These are phyloP conservation scores for Silene uniflora DNA, from an alignment of 148 eudicot genomes.

Conservation along the genomic window DNA sequence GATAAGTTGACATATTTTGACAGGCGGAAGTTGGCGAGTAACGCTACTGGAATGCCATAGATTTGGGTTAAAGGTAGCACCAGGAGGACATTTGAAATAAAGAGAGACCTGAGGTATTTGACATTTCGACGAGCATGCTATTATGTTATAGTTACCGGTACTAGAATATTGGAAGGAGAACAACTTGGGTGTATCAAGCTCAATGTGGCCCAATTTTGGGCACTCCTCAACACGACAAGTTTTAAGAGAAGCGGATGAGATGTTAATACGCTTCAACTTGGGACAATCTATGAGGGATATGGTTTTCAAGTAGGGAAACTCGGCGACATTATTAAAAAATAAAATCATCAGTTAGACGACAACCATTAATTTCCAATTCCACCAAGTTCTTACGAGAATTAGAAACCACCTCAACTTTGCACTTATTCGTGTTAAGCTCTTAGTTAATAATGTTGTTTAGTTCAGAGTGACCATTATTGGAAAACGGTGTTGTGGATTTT, in stretches of 20 bases:
- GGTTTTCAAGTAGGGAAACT: neutral
- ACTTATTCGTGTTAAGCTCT: neutral
- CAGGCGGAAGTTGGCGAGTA: neutral
- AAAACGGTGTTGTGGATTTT: too few relatives aligned
- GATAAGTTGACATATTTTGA: neutral
- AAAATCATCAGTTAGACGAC: neutral
- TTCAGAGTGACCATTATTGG: too few relatives aligned
- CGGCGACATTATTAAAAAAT: neutral
- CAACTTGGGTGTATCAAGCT: too few relatives aligned
- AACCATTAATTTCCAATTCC: neutral
- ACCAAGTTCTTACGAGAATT: constrained; percentile 3
- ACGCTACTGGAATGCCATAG: neutral
- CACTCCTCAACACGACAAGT: neutral
- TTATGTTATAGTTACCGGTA: too few relatives aligned
- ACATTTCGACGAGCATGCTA: too few relatives aligned
- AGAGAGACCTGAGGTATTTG: too few relatives aligned
- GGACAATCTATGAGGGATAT: neutral
- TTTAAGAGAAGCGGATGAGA: neutral
- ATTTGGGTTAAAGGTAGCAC: neutral
- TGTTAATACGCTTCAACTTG: constrained; percentile 1
- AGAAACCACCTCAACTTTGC: neutral
- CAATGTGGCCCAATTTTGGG: neutral
- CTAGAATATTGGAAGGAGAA: too few relatives aligned
- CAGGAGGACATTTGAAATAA: too few relatives aligned
- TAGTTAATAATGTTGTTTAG: too few relatives aligned